Percentiles rank a stretch among this genome's conserved stretches.
phyloP scores from a whole-genome alignment of 2,329 filamentous ascomycete genomes.

The Chalara sp. region DNA sequence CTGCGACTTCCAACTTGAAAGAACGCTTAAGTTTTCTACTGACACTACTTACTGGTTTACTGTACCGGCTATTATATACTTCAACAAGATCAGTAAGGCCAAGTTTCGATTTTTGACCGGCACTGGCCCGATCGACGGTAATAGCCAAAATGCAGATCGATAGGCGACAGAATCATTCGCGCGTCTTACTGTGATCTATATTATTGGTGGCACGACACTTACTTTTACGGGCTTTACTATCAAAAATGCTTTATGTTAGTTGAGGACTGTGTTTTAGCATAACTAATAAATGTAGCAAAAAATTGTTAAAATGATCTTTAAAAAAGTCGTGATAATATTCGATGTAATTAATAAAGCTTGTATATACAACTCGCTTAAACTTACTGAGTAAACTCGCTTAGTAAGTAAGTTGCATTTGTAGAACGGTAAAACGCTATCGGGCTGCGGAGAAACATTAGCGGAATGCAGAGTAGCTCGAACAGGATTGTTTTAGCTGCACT shows the following conservation, averaged over 20 bases:
- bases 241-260: constrained; percentile 30
- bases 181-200: constrained; percentile 35
- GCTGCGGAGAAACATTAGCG: no score
- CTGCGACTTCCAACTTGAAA: constrained; percentile 41
- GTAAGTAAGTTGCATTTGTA: no score
- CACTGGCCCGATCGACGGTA: constrained; percentile 38
- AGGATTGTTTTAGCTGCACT: no score
- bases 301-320: no score
- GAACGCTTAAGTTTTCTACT: constrained; percentile 32
- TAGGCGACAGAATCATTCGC: constrained; percentile 31
- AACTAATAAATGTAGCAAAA: no score
- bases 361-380: no score
- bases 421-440: no score
- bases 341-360: no score
- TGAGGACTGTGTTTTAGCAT: no score
- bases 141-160: constrained; percentile 37
- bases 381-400: no score
- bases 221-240: constrained; percentile 30
- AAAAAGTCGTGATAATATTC: no score
- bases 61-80: constrained; percentile 32
- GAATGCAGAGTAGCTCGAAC: no score
- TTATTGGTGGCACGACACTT: constrained; percentile 32
- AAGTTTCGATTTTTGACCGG: constrained; percentile 34
- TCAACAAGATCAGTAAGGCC: constrained; percentile 31
- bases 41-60: constrained; percentile 36